These are phyloP conservation scores for Triadica sebifera DNA, from an alignment of 345 rosid genomes.

Conservation along the genomic window DNA sequence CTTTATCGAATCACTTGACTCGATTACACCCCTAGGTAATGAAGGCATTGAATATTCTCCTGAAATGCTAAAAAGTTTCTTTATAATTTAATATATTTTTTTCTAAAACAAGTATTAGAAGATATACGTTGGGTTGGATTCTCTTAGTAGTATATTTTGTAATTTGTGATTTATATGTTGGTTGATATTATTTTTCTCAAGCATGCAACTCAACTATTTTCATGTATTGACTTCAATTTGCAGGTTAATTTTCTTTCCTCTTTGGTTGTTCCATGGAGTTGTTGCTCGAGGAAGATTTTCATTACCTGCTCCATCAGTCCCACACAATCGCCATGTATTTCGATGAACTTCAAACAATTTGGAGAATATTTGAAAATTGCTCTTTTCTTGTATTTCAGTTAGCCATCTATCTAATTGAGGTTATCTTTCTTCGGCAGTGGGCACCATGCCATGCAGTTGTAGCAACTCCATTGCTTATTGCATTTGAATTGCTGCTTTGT, in stretches of 20 bases:
- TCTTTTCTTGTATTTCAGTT: not conserved
- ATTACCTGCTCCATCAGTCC: conserved; percentile 91
- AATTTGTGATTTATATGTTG: not conserved
- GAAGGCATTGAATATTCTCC: too few relatives aligned
- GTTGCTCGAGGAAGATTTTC: conserved; percentile 96
- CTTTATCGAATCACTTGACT: too few relatives aligned
- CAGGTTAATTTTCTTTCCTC: conserved; percentile 80
- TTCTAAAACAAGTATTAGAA: not conserved
- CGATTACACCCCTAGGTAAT: too few relatives aligned
- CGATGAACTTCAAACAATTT: conserved; percentile 5
- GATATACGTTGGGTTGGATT: not conserved
- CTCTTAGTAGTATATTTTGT: not conserved
- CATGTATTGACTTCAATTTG: conserved; percentile 20
- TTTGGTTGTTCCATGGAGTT: conserved; percentile 93
- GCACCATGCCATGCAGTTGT: conserved; percentile 98
- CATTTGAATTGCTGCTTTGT: conserved; percentile 94
- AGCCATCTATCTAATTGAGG: not conserved
- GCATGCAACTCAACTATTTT: conserved; percentile 3
- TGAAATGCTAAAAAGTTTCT: not conserved
- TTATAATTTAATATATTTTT: not conserved
- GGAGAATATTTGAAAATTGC: not conserved
- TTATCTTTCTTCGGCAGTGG: conserved; percentile 68
- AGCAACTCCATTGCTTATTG: conserved; percentile 85
- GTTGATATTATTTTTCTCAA: not conserved
- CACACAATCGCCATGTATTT: conserved; percentile 85